Evolutionary conservation across 2,329 filamentous ascomycete genomes (phyloP), one percentile per base, ranked within the genome.

Genomic region (Mycosphaerella sp.): DNA sequence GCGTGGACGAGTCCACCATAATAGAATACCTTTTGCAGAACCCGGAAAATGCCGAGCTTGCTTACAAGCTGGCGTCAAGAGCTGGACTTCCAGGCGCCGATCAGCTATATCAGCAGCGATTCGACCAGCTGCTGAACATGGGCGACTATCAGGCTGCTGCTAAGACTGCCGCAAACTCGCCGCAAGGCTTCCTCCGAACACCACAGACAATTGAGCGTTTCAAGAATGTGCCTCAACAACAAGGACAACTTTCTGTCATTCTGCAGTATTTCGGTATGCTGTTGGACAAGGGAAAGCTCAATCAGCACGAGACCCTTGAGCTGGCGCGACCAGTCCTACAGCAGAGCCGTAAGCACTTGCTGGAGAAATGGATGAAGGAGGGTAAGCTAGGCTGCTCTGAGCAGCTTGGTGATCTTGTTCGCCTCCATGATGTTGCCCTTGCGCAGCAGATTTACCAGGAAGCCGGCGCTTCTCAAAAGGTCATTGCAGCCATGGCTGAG

Each of bases 261-360:
- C 79, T 98, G 50, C 93, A 97, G 70, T 98, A 98, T 74, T 98
- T 98, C 64, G 93, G 93, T 59, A 90, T 96, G 82, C 80, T 98
- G 42, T 80, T 98, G 34, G 95, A 98, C 71, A 96, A 98, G 80
- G 92, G 93, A 55, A 82, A 82, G 29, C 78, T 98, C 44, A 98
- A 98, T 75, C 84, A 86, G 69, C 87, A 95, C 62, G 93, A 98
- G 74, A 95, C 91, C 45, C 77, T 98, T 39, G 93, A 98, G 76
- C 80, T 98, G 58, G 91, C 93, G 8, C 84, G 90, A 62, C 93
- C 93, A 17, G 93, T 98, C 17, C 80, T 98, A 54, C 84, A 87
- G 53, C 93, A 98, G 73, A 93, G 91, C 71, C 84, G 93, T 61
- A 97, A 96, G 76, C 89, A 97, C 68, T 77, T 98, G 26, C 81